Base-by-base conservation (phyloP, 208 protist genomes). In the Crithidia brevicula region DNA sequence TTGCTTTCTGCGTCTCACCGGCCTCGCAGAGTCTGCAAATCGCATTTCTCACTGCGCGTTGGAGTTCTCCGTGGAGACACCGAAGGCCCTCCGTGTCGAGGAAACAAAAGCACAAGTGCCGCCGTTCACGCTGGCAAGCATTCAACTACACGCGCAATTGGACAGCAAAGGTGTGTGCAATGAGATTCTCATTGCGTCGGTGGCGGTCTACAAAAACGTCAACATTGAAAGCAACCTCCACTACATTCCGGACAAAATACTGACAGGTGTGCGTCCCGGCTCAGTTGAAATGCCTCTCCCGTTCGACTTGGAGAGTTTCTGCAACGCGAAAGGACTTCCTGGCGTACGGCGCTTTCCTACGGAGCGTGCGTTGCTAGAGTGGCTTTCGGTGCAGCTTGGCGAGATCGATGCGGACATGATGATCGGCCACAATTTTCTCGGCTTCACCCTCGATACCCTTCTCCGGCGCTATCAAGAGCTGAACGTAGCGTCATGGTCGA, bases 391-490 rank as follows among this genome's bases (percentile, higher is more conserved):
- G n/a, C 81, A 75, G n/a, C 71, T 99, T 8, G 65, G 81, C 3
- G 59, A 64, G n/a, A 72, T 97, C 30, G 98, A 99, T 74, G 95
- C 97, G 3, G 98, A 99, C 65, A 79, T 99, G 20, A 60, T 98
- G 33, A 77, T 98, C 15, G 98, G 97, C n/a, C 97, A 99, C 91
- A 99, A 99, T 76, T 96, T 99, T 71, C 72, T 98, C n/a, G 88
- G 88, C 9, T 99, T 97, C 65, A 98, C 98, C n/a, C 72, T 99
- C 1, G 96, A 98, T 63, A 90, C 98, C 22, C 77, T 99, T 7
- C 83, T 99, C 23, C 96, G 98, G 30, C 87, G 98, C 30, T 97
- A 95, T 72, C 78, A 97, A 47, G 89, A 93, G 34, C 68, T 92
- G 31, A 94, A 92, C 46, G 83, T 98, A 7, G 54, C 66, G 11